Evolutionary conservation across 768 basidiomycete genomes (phyloP).

Genomic region (Epithele typhae): DNA sequence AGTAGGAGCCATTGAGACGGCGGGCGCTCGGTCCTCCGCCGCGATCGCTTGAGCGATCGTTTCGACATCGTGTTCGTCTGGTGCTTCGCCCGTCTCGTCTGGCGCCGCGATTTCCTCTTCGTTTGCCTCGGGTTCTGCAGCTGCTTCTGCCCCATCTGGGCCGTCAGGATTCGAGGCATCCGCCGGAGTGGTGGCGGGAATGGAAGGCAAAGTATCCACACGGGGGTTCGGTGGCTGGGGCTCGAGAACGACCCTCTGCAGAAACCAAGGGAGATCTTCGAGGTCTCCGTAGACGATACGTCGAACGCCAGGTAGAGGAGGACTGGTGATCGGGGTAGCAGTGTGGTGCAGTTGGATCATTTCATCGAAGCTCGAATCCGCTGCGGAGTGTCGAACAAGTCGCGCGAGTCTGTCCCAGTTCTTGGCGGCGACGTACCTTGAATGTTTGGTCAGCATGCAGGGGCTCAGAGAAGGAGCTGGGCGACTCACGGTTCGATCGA

Average conservation of each 20-base stretch:
- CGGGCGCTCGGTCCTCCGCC: too few relatives aligned
- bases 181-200: too few relatives aligned
- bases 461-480: too few relatives aligned
- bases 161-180: neutral
- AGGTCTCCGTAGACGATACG: conserved; percentile 27
- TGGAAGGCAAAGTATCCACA: conserved; percentile 15
- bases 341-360: conserved; percentile 21
- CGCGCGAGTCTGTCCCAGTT: conserved; percentile 26
- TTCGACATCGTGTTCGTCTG: too few relatives aligned
- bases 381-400: conserved; percentile 20
- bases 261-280: conserved; percentile 28
- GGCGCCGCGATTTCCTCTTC: conserved; percentile 4
- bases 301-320: conserved; percentile 15
- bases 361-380: conserved; percentile 22
- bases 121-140: conserved; percentile 1
- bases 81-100: neutral
- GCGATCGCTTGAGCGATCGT: too few relatives aligned
- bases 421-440: conserved; percentile 21
- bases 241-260: conserved; percentile 14
- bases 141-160: neutral
- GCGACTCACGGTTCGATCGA: conserved; percentile 5
- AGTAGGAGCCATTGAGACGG: neutral
- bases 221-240: too few relatives aligned
- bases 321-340: neutral
- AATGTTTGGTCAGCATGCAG: too few relatives aligned